These are phyloP conservation scores for Suhomyces panamericanus DNA, from an alignment of 1,139 yeast species.

Conservation along the genomic window DNA sequence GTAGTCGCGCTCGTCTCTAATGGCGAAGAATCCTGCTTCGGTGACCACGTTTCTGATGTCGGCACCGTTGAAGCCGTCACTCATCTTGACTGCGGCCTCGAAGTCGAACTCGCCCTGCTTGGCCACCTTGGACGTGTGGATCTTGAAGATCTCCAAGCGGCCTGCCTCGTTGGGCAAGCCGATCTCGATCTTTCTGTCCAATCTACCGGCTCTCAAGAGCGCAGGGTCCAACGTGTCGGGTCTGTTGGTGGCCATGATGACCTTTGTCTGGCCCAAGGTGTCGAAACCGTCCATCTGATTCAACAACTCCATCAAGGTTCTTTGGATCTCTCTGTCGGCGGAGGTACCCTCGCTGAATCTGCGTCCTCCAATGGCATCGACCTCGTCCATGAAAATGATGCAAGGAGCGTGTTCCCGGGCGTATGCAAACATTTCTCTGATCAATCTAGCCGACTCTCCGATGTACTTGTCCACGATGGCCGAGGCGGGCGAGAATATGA, in stretches of 20 bases:
- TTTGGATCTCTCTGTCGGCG: slow-evolving; percentile 98
- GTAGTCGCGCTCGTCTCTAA: slow-evolving; percentile 95
- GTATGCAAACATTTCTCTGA: slow-evolving; percentile 97
- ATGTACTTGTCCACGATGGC: slow-evolving; percentile 98
- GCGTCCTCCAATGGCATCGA: slow-evolving; percentile 99
- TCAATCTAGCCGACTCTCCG: slow-evolving; percentile 95
- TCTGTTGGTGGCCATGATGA: slow-evolving; percentile 98
- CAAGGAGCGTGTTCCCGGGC: slow-evolving; percentile 99
- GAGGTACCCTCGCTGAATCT: slow-evolving; percentile 98
- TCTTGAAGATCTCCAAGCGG: slow-evolving; percentile 89
- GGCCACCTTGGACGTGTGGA: slow-evolving; percentile 82
- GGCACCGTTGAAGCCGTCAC: slow-evolving; percentile 99
- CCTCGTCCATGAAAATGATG: slow-evolving; percentile 98
- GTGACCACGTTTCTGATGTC: slow-evolving; percentile 96
- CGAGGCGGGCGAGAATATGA: slow-evolving; percentile 95
- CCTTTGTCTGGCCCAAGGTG: slow-evolving; percentile 93
- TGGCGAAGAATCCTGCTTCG: slow-evolving; percentile 99
- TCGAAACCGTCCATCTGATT: slow-evolving; percentile 99
- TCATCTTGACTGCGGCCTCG: slow-evolving; percentile 96
- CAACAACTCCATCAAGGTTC: slow-evolving; percentile 95
- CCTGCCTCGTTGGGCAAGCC: slow-evolving; percentile 97
- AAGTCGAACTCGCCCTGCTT: slow-evolving; percentile 96
- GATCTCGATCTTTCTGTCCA: slow-evolving; percentile 96
- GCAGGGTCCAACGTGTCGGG: slow-evolving; percentile 99
- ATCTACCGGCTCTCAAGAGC: slow-evolving; percentile 93